A percentile compares a stretch with the other conserved stretches of the same genome.
phyloP scores from a whole-genome alignment of 78 protist genomes.

The Neovahlkampfia damariscottae region DNA sequence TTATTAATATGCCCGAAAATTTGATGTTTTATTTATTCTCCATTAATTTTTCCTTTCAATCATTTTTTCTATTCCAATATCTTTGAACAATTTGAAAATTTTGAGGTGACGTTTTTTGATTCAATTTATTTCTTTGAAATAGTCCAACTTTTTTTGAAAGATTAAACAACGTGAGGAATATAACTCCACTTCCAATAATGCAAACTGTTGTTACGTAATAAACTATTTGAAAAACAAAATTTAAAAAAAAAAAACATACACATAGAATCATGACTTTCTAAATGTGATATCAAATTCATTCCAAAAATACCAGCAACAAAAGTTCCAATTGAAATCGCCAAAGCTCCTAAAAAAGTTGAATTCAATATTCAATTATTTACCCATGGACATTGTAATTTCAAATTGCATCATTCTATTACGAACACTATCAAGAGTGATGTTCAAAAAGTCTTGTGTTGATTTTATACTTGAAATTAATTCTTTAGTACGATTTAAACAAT shows the following conservation, averaged over 20 bases:
- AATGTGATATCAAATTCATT: conserved; percentile 1
- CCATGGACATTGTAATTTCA: neutral
- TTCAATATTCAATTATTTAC: too few relatives aligned
- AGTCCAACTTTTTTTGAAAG: too few relatives aligned
- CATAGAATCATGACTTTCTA: neutral
- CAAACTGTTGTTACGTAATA: neutral
- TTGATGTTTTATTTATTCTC: too few relatives aligned
- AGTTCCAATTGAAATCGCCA: neutral
- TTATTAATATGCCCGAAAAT: too few relatives aligned
- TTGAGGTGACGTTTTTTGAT: too few relatives aligned
- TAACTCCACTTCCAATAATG: too few relatives aligned
- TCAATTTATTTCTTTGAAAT: too few relatives aligned
- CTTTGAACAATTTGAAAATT: too few relatives aligned
- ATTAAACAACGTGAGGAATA: too few relatives aligned
- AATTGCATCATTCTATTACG: neutral
- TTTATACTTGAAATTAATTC: neutral
- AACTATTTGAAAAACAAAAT: neutral
- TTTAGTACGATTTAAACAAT: neutral
- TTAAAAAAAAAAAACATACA: neutral
- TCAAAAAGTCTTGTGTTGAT: neutral
- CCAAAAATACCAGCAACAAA: conserved; percentile 7
- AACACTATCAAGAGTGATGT: neutral
- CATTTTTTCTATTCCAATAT: too few relatives aligned
- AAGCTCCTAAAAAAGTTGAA: neutral
- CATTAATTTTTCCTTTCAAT: too few relatives aligned